Base-by-base conservation (phyloP, 768 basidiomycete genomes). In the Lentinula sp. region DNA sequence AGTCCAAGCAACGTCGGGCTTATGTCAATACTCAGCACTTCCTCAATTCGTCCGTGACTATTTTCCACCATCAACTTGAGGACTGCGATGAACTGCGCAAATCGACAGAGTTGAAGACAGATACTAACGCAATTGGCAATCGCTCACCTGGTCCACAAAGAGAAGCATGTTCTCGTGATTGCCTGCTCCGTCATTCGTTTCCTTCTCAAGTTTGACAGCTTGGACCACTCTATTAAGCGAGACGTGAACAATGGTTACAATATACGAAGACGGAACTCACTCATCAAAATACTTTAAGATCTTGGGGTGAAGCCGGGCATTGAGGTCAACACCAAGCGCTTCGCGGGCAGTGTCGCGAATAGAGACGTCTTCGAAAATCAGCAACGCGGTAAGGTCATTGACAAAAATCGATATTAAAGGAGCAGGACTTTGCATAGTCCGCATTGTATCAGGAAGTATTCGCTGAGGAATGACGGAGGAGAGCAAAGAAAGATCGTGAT, bases 311-410 rank as follows among this genome's bases (percentile, higher is more conserved):
- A 92, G 74, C 50, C 82, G 79, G 32, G 87, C 85, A 62, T 85
- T 87, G 18, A 95, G 76, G 66, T 97, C 94, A 13, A 79, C 77
- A 2, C 93, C 92, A 16, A 97, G 72, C 0, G 92, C 91, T 59
- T 93, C 92, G 64, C 85, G 82, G 2, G 90, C 90, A 10, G 85
- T 78, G 66, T 96, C 90, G n/a, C 93, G 84, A 39, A 89, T 81
- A 48, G 82, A 79, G 6, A 85, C 77, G 55, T 83, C 81, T 12
- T 85, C 82, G n/a, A 79, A 75, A 16, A 89, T 75, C 49, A 95
- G 74, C 45, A 89, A 75, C 41, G 83, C 83, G n/a, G 91, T 87
- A 35, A 91, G 77, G 56, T 85, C 82, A 3, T 76, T 77, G 23
- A 93, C 78, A 70, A 93, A 93, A 48, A 73, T 76, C n/a, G 79